Base-by-base conservation (phyloP, 495 filamentous ascomycete genomes). In the Penicillium pancosmium region DNA sequence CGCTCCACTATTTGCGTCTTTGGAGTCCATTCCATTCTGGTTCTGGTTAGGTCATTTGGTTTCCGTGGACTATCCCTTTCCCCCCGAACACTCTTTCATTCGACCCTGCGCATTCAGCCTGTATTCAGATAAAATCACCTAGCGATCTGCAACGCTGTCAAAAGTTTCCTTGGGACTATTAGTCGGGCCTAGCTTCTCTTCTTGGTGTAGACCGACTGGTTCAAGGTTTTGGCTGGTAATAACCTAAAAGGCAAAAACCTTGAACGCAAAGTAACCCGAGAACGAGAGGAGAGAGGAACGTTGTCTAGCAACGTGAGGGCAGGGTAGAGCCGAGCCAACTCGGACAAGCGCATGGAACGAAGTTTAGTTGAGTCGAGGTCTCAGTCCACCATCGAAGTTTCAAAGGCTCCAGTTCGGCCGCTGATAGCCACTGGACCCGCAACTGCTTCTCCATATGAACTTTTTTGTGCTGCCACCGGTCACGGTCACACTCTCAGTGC, bases 111-210 rank as follows among this genome's bases (percentile, higher is more conserved):
- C 41, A 44, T 16, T 44, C 41, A 44, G 41, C 41, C 41, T 44
- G 27, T 31, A 44, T 44, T 44, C 41, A n/a, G 21, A 31, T 31
- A 6, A 31, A 31, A 31, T 8, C 27, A 31, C 8, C 6, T 6
- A 27, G 46, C 9, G 46, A 48, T 48, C 46, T 48, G 46, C 46
- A 48, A 48, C 46, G 46, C 46, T 48, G 46, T 48, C 23, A 48
- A 48, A 31, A 44, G 41, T 44, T 44, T 44, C 41, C 41, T 16
- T 44, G 41, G 16, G n/a, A 44, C 41, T 44, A 19, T 44, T 44
- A 44, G 41, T 48, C 59, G 59, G 59, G 53, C 41, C 21, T 48
- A 40, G 53, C 54, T 61, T 56, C 59, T 61, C 48, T 36, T 61
- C 53, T 52, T 11, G 59, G 59, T 33, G 40, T 34, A 56, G 27